Evolutionary conservation across 1,139 yeast genomes (phyloP), one percentile per base, ranked within the genome.

Genomic region (Hansenula sp.): DNA sequence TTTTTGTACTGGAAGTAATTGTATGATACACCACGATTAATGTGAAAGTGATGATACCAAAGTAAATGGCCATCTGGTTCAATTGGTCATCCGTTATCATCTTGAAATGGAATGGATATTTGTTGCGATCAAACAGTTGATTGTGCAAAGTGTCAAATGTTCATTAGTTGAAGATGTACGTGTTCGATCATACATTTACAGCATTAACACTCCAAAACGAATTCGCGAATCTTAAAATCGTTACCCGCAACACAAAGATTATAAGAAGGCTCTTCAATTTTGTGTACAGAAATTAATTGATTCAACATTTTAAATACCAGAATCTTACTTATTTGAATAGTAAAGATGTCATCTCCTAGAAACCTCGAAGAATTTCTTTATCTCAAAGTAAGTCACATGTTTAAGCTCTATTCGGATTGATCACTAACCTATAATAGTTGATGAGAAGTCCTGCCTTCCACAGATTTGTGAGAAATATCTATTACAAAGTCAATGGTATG

Each of bases 1-100:
- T 42, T 40, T 50, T 51, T 20, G 48, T 33, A 3, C 52, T 50
- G 16, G 73, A 64, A 29, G 65, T 59, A 32, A 75, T 60, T 33
- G 71, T 61, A 53, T 87, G 94, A 62, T 83, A 89, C 6, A 82
- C 68, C 38, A 86, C 65, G 38, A 89, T 84, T 51, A 89, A 71
- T 3, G 79, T 71, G 60, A 88, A 75, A 42, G 95, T 80, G 12
- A 78, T 64, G 44, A 87, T 62, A 7, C 96, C 97, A 54, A 85
- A 82, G n/a, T 79, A 64, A 40, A 86, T 72, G 40, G 88, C 94
- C 40, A 87, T 69, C 37, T 77, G 68, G 60, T 88, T 80, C 60
- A 89, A 75, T 63, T 88, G 92, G 44, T 70, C 69, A 69, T 88
- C 96, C 19, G 85, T 71, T 56, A 89, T 89, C 96, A 88, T 89